Evolutionary conservation across 352 stramenopile species (phyloP), one percentile per base, ranked within the genome.

Genomic region (Globisporangium alternatum): DNA sequence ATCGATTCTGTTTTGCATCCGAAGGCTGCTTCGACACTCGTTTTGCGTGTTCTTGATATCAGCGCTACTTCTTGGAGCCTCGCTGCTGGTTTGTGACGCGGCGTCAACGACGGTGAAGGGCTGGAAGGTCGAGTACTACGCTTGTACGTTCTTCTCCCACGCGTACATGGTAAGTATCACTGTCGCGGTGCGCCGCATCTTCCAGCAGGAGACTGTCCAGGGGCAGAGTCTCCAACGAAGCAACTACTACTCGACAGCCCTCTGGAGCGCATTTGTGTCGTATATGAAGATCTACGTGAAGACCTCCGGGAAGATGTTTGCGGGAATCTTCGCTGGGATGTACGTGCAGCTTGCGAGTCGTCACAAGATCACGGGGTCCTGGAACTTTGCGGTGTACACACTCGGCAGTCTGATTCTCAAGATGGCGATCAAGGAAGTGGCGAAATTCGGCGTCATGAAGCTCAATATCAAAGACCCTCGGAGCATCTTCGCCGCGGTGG

Each of bases 401-500:
- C 62, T 69, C 0, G 49, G 56, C 7, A 65, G 56, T 5, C 15
- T 69, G 7, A 5, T 41, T 51, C 12, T 66, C 19, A 66, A 66
- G 60, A 39, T 30, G 3, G 12, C 49, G 6, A 43, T 54, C 0
- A 65, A 72, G 47, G 44, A 61, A 31, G 2, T 57, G 9, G 30
- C 52, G 3, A 69, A 56, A 35, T 17, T 56, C 17, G 43, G 8
- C 2, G 45, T 62, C 10, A 56, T 60, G 56, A 45, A 47, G 22
- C 25, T 60, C 41, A 57, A 31, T 10, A 31, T 59, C 30, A 58
- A 56, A 1, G 56, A 68, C 15, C 44, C 66, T 21, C 52, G 58
- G 6, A 62, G 43, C 17, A 72, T 72, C 56, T 68, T 69, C 17
- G 52, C 55, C 2, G 52, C 51, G 5, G 30, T 63, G 1, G 64